Conservation (phyloP, 73 alveolate genomes). For the Paramecium sonneborni region DNA sequence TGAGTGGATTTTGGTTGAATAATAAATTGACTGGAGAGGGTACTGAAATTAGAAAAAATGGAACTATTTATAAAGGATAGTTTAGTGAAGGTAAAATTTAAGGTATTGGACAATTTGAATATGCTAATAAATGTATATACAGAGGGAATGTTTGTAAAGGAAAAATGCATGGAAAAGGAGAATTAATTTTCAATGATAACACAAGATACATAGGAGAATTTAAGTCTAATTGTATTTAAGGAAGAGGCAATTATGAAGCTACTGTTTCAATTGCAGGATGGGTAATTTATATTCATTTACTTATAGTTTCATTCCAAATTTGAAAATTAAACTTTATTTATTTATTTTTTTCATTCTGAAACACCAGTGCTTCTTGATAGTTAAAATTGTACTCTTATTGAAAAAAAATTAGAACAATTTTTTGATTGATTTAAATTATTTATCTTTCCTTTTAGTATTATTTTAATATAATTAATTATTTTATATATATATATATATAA, state of each 20-base stretch:
- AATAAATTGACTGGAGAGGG: constrained; percentile 43
- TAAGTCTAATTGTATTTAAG: background rate
- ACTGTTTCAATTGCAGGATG: background rate
- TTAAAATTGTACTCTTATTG: background rate
- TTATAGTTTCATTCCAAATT: constrained; percentile 44
- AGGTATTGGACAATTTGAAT: constrained; percentile 14
- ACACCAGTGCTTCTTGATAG: background rate
- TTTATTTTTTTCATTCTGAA: background rate
- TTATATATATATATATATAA: no score
- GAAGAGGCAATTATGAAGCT: background rate
- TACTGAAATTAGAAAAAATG: background rate
- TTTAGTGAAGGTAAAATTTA: constrained; percentile 35
- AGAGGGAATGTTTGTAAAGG: background rate
- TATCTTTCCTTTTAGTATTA: background rate
- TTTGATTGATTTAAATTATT: background rate
- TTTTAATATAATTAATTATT: background rate
- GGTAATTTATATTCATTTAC: background rate
- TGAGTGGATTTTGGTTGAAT: constrained; percentile 29
- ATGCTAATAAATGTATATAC: background rate
- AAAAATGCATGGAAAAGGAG: constrained; percentile 50
- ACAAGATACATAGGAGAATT: constrained; percentile 21
- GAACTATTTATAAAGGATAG: constrained; percentile 5
- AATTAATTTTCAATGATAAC: background rate
- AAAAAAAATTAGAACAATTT: background rate
- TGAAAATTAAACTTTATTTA: background rate